Conservation (phyloP, 1,284 basidiomycete species). For the Ustilago bromivora region DNA sequence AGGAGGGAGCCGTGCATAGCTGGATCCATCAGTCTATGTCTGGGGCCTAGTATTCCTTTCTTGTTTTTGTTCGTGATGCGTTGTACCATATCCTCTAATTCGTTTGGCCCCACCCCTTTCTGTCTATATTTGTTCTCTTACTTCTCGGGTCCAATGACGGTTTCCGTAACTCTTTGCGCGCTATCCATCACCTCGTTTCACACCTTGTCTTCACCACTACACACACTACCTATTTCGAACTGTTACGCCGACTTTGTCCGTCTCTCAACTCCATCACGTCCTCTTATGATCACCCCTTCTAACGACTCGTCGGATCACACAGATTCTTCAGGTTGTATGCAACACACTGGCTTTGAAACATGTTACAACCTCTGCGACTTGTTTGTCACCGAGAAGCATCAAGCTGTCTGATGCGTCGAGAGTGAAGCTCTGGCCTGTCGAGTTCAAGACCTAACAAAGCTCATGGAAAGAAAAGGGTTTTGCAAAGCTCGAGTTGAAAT, state of each 20-base stretch:
- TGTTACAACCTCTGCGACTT: background rate
- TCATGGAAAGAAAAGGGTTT: background rate
- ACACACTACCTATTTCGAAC: background rate
- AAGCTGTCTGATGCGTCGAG: background rate
- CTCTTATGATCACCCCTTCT: background rate
- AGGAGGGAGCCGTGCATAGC: conserved; percentile 9
- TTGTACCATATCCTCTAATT: conserved; percentile 35
- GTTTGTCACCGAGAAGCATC: background rate
- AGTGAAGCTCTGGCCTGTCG: background rate
- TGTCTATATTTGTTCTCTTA: conserved; percentile 18
- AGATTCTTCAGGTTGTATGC: background rate
- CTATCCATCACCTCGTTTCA: background rate
- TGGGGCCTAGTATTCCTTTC: background rate
- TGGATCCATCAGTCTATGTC: background rate
- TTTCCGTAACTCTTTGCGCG: conserved; percentile 3
- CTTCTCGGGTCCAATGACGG: conserved; percentile 19
- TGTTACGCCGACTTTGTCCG: background rate
- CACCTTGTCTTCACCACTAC: conserved; percentile 1
- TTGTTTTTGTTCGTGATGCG: conserved; percentile 25
- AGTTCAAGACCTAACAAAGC: background rate
- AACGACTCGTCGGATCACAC: background rate
- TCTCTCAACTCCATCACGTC: background rate
- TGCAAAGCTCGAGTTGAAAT: background rate
- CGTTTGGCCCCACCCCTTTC: conserved; percentile 3
- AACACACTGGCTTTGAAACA: conserved; percentile 2